Base-by-base conservation (phyloP, 2,329 filamentous ascomycete species). In the Cladosporium sp. region DNA sequence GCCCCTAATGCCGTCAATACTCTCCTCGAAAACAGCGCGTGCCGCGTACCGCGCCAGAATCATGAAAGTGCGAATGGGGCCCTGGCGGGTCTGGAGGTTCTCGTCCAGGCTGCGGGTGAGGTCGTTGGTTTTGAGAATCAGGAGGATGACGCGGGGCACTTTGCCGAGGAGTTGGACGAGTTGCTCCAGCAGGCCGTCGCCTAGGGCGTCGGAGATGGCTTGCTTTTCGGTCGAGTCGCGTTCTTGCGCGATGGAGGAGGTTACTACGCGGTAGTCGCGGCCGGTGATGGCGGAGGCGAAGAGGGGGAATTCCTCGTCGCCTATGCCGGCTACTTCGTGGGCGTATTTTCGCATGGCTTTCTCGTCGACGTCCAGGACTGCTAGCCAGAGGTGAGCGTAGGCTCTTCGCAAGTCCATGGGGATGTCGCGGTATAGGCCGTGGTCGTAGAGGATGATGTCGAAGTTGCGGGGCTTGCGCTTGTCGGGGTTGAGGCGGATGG, bases 51-150 rank as follows among this genome's bases (percentile, higher is more conserved):
- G 74, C 5, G 81, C 82, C 20, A 85, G 76, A 52, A 85, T 84
- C 55, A 85, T 70, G 62, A 85, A 84, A 3, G 78, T 79, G 30
- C 80, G 73, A 42, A 81, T 70, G 1, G 81, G 80, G 1, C 82
- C 81, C 59, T 82, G 69, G 6, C 79, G 77, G 0, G 88, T 93
- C 49, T 91, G 85, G 32, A 94, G 75, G 63, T 86, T 91, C 73
- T 98, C 93, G 66, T 98, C 93, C 15, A 98, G 78, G 60, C 86
- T 93, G 56, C 93, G 83, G 13, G 93, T 98, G 33, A 98, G 74
- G 70, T 98, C 93, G 67, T 98, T 98, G 2, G 93, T 98, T 73
- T 98, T 98, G 55, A 98, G 78, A 58, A 98, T 97, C 22, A 98
- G 76, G 11, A 98, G 77, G 49, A 98, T 95, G 57, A 98, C 88